Conservation (phyloP, 2,329 filamentous ascomycete species). For the Plenodomus tracheiphilus region DNA sequence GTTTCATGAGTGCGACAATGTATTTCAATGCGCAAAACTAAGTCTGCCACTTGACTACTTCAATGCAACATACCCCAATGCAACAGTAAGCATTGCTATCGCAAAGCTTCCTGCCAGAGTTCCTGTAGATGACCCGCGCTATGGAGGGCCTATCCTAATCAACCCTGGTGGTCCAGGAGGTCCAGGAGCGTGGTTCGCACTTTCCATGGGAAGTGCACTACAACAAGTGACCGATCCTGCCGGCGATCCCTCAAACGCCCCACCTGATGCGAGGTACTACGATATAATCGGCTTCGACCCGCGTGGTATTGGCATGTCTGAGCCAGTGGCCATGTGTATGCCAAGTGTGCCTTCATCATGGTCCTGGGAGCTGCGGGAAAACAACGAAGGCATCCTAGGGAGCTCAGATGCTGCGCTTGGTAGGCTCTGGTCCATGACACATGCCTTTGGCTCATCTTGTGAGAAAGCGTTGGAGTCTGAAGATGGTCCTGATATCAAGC, state of each 20-base stretch:
- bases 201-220: slow-evolving; percentile 23
- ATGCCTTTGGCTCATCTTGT: slow-evolving; percentile 41
- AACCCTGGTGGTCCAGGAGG: slow-evolving; percentile 53
- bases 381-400: slow-evolving; percentile 44
- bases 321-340: slow-evolving; percentile 43
- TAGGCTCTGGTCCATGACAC: slow-evolving; percentile 47
- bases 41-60: slow-evolving; percentile 44
- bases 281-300: slow-evolving; percentile 53
- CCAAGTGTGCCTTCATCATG: slow-evolving; percentile 31
- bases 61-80: slow-evolving; percentile 37
- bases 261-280: slow-evolving; percentile 40
- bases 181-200: slow-evolving; percentile 41
- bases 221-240: slow-evolving; percentile 36
- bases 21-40: slow-evolving; percentile 41
- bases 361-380: slow-evolving; percentile 43
- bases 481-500: slow-evolving; percentile 43
- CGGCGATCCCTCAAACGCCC: slow-evolving; percentile 8
- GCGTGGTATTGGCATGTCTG: slow-evolving; percentile 44
- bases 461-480: slow-evolving; percentile 24
- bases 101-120: slow-evolving; percentile 39
- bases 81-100: slow-evolving; percentile 37
- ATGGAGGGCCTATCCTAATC: slow-evolving; percentile 48
- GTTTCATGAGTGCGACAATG: slow-evolving; percentile 37
- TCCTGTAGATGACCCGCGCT: slow-evolving; percentile 40
- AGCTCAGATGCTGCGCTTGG: slow-evolving; percentile 50